Conservation (phyloP, 2,329 filamentous ascomycete genomes). For the Magnaporthiopsis rhizophila region DNA sequence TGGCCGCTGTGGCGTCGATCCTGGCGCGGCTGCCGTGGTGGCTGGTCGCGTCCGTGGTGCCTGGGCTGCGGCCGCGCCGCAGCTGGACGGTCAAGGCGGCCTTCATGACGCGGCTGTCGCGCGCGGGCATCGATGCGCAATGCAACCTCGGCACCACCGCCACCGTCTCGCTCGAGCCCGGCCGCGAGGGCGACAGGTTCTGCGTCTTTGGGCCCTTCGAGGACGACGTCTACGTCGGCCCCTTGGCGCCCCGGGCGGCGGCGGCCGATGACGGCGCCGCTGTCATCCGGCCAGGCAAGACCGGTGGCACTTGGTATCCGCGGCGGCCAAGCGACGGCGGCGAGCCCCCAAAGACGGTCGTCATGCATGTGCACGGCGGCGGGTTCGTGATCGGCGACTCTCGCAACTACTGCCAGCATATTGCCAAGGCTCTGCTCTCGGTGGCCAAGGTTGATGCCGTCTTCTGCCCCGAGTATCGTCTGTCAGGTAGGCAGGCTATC, state of each 20-base stretch:
- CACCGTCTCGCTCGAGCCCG: slow-evolving; percentile 8
- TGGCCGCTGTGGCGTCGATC: neutral
- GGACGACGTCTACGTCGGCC: slow-evolving; percentile 11
- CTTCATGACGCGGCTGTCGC: slow-evolving; percentile 7
- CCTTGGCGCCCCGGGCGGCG: slow-evolving; percentile 10
- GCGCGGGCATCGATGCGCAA: neutral
- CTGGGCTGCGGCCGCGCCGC: slow-evolving; percentile 11
- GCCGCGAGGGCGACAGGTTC: slow-evolving; percentile 8
- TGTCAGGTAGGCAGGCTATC: slow-evolving; percentile 23
- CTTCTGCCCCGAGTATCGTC: slow-evolving; percentile 38
- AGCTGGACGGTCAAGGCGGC: slow-evolving; percentile 12
- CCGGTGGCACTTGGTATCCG: slow-evolving; percentile 19
- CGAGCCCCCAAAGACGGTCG: slow-evolving; percentile 17
- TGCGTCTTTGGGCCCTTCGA: neutral
- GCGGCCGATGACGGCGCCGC: too few relatives aligned
- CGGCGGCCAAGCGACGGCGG: neutral
- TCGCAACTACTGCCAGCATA: slow-evolving; percentile 21
- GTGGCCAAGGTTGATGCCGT: slow-evolving; percentile 29
- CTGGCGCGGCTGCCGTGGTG: slow-evolving; percentile 11
- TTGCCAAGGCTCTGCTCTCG: neutral
- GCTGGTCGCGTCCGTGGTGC: slow-evolving; percentile 10
- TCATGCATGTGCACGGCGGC: slow-evolving; percentile 41
- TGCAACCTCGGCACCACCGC: slow-evolving; percentile 9
- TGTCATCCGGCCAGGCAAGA: neutral
- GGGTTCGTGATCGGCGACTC: slow-evolving; percentile 37